Evolutionary conservation across 768 basidiomycete genomes (phyloP), one percentile per base, ranked within the genome.

Genomic region (Termitomyces sp.): DNA sequence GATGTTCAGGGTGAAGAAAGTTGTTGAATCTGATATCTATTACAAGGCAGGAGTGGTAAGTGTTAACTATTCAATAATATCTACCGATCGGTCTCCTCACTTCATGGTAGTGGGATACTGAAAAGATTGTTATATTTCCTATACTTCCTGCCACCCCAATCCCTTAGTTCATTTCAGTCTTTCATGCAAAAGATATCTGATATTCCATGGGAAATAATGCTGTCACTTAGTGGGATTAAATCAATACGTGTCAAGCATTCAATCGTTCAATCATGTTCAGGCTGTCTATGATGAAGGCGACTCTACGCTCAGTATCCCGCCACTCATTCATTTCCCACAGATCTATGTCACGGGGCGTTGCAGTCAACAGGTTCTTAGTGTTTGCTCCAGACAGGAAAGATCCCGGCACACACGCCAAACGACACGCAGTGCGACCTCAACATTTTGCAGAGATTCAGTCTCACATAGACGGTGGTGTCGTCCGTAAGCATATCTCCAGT

Each of bases 361-460:
- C 55, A 47, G 52, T 55, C 5, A 68, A 74, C 56, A 71, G 67
- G 45, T 86, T 82, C 67, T 59, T 83, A 40, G 78, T 86, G 5
- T 86, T 76, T 60, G 82, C 84, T 1, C 83, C 82, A 6, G 86
- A 87, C 65, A 75, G 63, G 60, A 73, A 75, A n/a, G 79, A 81
- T 58, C 68, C 70, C 14, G 78, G 67, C 0, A 71, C 77, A 1
- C 72, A 76, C 46, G 73, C 69, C 3, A 71, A 76, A 37, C 70
- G 85, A 44, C 76, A 81, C 69, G 65, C 69, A 5, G 79, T 85
- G 9, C 73, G 84, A 44, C 66, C 71, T 3, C 62, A 67, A 24
- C 85, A 87, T 61, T 63, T 85, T 14, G 67, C 72, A 20, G 69
- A 61, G 9, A 76, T 79, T 8, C 68, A 69, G 30, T 67, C 72